Conservation (phyloP, 2,329 filamentous ascomycete genomes). For the Ciborinia camelliae region DNA sequence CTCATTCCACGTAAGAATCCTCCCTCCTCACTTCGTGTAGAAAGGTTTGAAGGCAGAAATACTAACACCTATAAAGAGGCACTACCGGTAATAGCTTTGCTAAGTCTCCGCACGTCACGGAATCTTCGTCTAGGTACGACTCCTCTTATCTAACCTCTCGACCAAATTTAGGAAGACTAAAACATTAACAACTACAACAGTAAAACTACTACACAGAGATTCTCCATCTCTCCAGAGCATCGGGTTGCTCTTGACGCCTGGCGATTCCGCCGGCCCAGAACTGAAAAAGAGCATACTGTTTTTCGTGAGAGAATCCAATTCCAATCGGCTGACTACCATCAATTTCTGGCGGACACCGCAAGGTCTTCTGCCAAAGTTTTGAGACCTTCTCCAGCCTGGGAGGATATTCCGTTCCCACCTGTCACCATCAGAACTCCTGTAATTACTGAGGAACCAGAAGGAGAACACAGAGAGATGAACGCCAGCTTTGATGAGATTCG, state of each 20-base stretch:
- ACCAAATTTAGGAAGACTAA: too few relatives aligned
- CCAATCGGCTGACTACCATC: constrained; percentile 6
- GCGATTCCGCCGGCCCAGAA: not conserved
- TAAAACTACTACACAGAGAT: not conserved
- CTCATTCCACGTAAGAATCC: not conserved
- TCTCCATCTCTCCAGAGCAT: not conserved
- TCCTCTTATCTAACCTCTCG: not conserved
- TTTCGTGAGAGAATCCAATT: constrained; percentile 3
- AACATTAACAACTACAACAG: not conserved
- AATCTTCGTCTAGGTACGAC: not conserved
- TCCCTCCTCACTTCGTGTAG: not conserved
- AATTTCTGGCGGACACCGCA: not conserved
- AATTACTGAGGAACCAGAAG: not conserved
- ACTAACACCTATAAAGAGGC: not conserved
- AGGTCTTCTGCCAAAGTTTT: not conserved
- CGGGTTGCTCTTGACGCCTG: not conserved
- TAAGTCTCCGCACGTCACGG: not conserved
- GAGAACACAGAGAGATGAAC: not conserved
- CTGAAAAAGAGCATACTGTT: not conserved
- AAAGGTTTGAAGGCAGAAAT: not conserved
- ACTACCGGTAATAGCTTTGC: not conserved
- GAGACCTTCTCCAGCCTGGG: constrained; percentile 2
- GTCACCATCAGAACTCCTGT: not conserved
- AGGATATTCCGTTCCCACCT: not conserved
- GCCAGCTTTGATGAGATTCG: not conserved